Evolutionary conservation across 2,329 filamentous ascomycete species (phyloP), one percentile per base, ranked within the genome.

Genomic region (Hypoxylon rubiginosum): DNA sequence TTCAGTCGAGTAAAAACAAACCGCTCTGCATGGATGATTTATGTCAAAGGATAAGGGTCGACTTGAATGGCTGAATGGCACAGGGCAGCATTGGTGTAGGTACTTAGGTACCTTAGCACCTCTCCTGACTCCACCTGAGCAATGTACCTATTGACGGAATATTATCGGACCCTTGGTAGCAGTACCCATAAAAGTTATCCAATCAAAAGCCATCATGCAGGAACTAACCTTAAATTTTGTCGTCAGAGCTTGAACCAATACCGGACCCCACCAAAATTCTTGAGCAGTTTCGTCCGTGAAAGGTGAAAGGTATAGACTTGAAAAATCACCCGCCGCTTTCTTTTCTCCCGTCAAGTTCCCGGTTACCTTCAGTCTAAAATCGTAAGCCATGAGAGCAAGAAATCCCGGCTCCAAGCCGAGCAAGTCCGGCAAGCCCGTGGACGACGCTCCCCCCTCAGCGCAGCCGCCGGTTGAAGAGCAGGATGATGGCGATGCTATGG

Each of bases 401-500:
- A 72, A 68, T 36, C 30, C 64, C 8, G 63, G 59, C 43, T 62
- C 54, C 28, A 74, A 46, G 68, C 69, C 41, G 66, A 66, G 4
- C 21, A 24, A 24, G 21, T 24, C 21, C 34, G 76, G 77, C 50
- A 66, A 70, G 19, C 67, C 68, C 15, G 76, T 76, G 74, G 73
- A 72, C 49, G 74, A 76, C 55, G 69, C 62, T 34, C 74, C 73
- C 13, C 52, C 70, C 34, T 76, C 73, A 2, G 74, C 71, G 24
- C 74, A 76, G 69, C 58, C 52, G 52, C 61, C 62, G 1, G 45
- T 28, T n/a, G 45, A 48, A n/a, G 82, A 48, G 9, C 75, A 74
- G 15, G 73, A 71, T n/a, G 72, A 71, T 17, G 74, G 71, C 13
- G 75, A 76, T 54, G 72, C 75, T 3, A 76, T 76, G 75, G 69